Evolutionary conservation across 129 eudicot genomes (phyloP), one percentile per base, ranked within the genome.

Genomic region (Chrysanthemum seticuspe): DNA sequence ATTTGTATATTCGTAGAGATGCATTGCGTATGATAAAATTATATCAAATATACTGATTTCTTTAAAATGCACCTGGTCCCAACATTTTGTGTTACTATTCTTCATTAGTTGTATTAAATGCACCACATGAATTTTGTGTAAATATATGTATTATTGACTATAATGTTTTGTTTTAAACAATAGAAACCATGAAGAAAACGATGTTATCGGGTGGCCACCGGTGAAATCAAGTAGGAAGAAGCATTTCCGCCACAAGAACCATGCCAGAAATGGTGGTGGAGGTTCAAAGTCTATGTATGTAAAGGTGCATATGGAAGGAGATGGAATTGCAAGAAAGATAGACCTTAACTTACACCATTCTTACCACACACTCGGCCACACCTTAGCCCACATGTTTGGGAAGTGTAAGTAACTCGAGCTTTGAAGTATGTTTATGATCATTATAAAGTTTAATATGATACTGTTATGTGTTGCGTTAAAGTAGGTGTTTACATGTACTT

Each of bases 261-360:
- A 29, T 29, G 31, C 0, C 4, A 4, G 31, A 29, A 29, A 29
- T 29, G 31, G 47, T 2, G 44, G 31, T 1, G 53, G 76, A 7
- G 60, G 71, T 61, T 59, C 67, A 69, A 80, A 76, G 2, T 76
- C 86, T 7, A 71, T 53, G 82, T 90, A 67, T 57, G 97, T 90
- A 40, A 90, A 90, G 73, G 97, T 87, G 78, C 87, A 87, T 27
- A 90, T 90, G 89, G 97, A 90, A 62, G 97, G 97, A 63, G 87
- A 76, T 65, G 82, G 83, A 58, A 90, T 90, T 16, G 89, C 91
- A 65, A 81, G 97, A 73, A 90, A 90, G 81, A 68, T 90, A 65
- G 86, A 87, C 74, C 55, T 90, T 6, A 81, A 75, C 58, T 68
- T 67, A 40, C 74, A 85, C 58, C 48, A 63, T 16, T 90, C 89